Evolutionary conservation across 352 stramenopile species (phyloP).

Genomic region (Globisporangium abappressorium): DNA sequence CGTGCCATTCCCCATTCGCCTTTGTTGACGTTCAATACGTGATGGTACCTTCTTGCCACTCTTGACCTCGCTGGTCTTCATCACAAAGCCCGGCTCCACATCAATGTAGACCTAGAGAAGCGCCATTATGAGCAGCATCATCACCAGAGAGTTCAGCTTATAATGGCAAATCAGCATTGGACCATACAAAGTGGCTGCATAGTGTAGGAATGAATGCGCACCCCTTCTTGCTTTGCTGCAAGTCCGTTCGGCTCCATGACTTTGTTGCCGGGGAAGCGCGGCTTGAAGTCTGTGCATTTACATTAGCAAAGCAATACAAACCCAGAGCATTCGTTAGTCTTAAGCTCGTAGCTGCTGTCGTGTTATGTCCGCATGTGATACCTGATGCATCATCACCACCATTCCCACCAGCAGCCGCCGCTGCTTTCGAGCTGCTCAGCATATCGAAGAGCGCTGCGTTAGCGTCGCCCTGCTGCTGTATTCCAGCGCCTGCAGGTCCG

Average conservation of each 20-base stretch:
- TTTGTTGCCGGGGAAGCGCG: constrained; percentile 66
- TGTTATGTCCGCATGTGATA: background rate
- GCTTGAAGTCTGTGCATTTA: constrained; percentile 40
- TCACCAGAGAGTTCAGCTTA: background rate
- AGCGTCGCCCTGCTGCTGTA: constrained; percentile 19
- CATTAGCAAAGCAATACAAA: background rate
- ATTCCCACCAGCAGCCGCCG: background rate
- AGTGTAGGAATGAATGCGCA: constrained; percentile 20
- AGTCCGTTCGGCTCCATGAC: constrained; percentile 64
- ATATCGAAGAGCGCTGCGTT: constrained; percentile 51
- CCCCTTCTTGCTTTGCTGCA: constrained; percentile 53
- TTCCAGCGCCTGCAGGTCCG: background rate
- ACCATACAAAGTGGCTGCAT: too few relatives aligned
- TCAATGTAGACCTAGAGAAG: constrained; percentile 61
- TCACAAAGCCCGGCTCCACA: constrained; percentile 73
- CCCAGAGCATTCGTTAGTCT: background rate
- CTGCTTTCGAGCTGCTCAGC: constrained; percentile 23
- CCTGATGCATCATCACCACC: background rate
- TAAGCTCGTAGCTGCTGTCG: too few relatives aligned
- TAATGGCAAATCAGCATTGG: too few relatives aligned
- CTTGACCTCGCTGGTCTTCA: constrained; percentile 65
- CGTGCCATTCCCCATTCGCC: too few relatives aligned
- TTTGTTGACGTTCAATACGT: background rate
- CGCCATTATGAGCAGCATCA: too few relatives aligned
- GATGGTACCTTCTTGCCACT: constrained; percentile 55